Evolutionary conservation across 192 early-diverging fungal genomes (phyloP), one percentile per base, ranked within the genome.

Genomic region (Podila epicladia): DNA sequence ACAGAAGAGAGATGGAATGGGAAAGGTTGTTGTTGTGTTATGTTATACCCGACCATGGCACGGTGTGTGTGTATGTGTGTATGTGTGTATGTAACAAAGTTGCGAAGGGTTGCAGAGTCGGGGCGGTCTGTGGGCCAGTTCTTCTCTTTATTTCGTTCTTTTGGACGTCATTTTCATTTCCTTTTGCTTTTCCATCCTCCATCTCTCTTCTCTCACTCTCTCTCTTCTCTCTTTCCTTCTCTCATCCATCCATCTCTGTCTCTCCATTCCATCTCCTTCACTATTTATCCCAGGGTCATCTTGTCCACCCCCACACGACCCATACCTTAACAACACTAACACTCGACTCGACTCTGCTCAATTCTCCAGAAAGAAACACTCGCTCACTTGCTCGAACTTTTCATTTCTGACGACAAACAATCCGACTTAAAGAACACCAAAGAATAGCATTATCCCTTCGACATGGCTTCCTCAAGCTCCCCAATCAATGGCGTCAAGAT

Each of bases 401-500:
- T 45, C 41, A 53, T 35, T 20, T 41, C 6, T 28, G 45, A 48
- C 29, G 28, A 65, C 49, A 65, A 24, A 5, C 8, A 66, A 26
- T 2, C 24, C 48, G 35, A 37, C 35, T 37, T 9, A 37, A 49
- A 22, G 13, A 29, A 37, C 65, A 55, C 50, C 31, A 55, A 45
- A 15, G 9, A 65, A 58, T 50, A 50, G 33, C 9, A 17, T 32
- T 32, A 32, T 35, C n/a, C 33, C 4, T 24, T 26, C 65, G 20
- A 67, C 49, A 77, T 77, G 75, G 69, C 74, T 61, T 78, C 75
- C 58, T 29, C 69, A 22, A 45, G 41, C 41, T 72, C 76, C 51
- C 70, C 76, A 53, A 72, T 79, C 76, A 79, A 79, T 71, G 76
- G 76, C 70, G 45, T 79, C 65, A 79, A 79, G 59, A 79, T 79